Evolutionary conservation across 176 grass and related monocot species (phyloP), one percentile per base, ranked within the genome.

Genomic region (Areca catechu): DNA sequence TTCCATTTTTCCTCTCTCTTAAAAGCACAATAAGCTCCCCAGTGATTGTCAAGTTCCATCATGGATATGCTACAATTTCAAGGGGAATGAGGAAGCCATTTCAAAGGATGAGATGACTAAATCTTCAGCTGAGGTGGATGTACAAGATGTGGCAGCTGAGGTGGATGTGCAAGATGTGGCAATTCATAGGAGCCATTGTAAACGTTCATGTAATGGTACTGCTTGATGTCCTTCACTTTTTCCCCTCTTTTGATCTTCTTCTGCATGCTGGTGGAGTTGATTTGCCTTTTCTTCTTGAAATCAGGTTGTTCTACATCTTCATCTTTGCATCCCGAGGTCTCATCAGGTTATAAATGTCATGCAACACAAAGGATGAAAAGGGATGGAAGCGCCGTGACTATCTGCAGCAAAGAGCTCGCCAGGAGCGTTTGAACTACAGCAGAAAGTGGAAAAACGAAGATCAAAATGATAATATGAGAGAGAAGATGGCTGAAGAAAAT

Each of bases 41-140:
- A 54, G 73, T 72, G 79, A 77, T 25, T 78, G 71, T 70, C 75
- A 82, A 77, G 71, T 98, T 67, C 93, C 93, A 54, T 74, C 87
- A 29, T 92, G 93, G 93, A 82, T 98, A 80, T 83, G 73, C 59
- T 98, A 84, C 30, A 82, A 92, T 66, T 74, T 85, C 55, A 81
- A 83, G 75, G 93, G 84, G 72, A 92, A 98, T 58, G 37, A 22
- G 54, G 64, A 82, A 71, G 65, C 22, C 57, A 56, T 20, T 50
- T n/a, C 53, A 24, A 88, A 88, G 56, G 67, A 55, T 67, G 76
- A 63, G 28, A 88, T 62, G 61, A 22, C 76, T 48, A 65, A 68
- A 54, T 71, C 71, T 62, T 56, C 71, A 64, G 66, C 30, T 65
- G 28, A 69, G 50, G n/a, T 7, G 37, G 55, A 7, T 34, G 64